Evolutionary conservation across 345 rosid genomes (phyloP).

Genomic region (Lumnitzera racemosa): DNA sequence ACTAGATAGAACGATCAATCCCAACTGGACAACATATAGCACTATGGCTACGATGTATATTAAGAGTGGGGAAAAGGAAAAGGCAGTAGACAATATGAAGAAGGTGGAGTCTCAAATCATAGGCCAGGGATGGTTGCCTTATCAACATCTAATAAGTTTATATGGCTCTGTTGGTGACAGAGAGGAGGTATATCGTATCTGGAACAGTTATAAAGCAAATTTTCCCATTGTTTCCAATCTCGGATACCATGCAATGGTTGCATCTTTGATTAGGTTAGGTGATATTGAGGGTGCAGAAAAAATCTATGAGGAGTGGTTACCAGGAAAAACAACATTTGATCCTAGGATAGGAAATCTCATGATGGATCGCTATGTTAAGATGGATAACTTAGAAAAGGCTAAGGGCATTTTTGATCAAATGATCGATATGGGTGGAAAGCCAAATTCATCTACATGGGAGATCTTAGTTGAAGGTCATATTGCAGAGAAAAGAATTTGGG

Average conservation of each 20-base stretch:
- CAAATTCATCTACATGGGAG: constrained; percentile 78
- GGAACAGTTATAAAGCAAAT: constrained; percentile 71
- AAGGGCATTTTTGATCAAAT: constrained; percentile 51
- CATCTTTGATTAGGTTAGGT: constrained; percentile 54
- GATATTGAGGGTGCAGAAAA: constrained; percentile 78
- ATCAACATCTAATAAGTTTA: constrained; percentile 77
- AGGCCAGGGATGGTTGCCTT: constrained; percentile 71
- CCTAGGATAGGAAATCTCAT: constrained; percentile 80
- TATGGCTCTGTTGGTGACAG: constrained; percentile 68
- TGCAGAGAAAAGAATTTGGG: constrained; percentile 34
- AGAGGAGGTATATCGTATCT: constrained; percentile 67
- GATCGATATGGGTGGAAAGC: constrained; percentile 68
- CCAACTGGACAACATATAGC: constrained; percentile 91
- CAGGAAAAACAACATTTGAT: constrained; percentile 56
- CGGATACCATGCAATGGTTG: constrained; percentile 74
- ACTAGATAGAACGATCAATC: constrained; percentile 39
- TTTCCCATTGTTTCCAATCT: constrained; percentile 72
- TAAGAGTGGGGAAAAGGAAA: constrained; percentile 58
- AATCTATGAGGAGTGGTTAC: constrained; percentile 72
- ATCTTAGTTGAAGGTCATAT: constrained; percentile 71
- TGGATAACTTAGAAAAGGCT: constrained; percentile 52
- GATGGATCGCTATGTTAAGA: constrained; percentile 49
- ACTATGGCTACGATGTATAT: constrained; percentile 92
- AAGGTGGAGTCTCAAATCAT: constrained; percentile 74
- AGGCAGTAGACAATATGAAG: constrained; percentile 79